Evolutionary conservation across 176 grass and related monocot species (phyloP).

Genomic region (Leersia perrieri): DNA sequence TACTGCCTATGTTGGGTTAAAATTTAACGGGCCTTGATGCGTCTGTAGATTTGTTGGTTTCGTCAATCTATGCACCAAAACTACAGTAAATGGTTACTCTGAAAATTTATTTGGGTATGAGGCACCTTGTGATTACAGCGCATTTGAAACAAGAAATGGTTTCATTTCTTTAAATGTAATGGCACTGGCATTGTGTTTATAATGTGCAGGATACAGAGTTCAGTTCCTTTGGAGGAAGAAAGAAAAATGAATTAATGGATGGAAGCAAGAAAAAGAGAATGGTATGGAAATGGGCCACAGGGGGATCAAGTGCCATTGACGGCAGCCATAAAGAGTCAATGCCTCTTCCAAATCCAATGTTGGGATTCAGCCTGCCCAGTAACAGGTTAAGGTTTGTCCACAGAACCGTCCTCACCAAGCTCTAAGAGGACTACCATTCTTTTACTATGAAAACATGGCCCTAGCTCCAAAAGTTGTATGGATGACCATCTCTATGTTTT

Average conservation of each 20-base stretch:
- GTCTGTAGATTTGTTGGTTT: conserved; percentile 49
- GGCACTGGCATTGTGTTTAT: conserved; percentile 19
- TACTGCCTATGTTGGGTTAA: conserved; percentile 18
- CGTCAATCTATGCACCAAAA: conserved; percentile 76
- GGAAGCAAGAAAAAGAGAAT: conserved; percentile 43
- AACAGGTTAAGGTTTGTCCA: background rate
- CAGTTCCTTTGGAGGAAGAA: conserved; percentile 24
- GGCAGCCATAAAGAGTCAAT: conserved; percentile 27
- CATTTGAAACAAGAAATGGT: background rate
- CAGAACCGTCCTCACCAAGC: conserved; percentile 46
- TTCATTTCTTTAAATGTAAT: conserved; percentile 2
- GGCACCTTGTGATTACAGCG: conserved; percentile 37
- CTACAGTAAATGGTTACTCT: conserved; percentile 24
- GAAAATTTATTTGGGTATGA: conserved; percentile 31
- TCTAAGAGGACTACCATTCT: conserved; percentile 70
- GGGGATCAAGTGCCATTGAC: conserved; percentile 25
- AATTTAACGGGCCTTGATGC: conserved; percentile 65
- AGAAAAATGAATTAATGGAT: conserved; percentile 26
- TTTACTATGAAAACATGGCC: conserved; percentile 86
- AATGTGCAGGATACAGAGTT: conserved; percentile 25
- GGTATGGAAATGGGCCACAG: conserved; percentile 20
- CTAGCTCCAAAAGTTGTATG: conserved; percentile 75
- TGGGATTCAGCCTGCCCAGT: conserved; percentile 64
- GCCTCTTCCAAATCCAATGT: conserved; percentile 66
- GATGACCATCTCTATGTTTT: conserved; percentile 53